phyloP scores from a whole-genome alignment of 1,139 yeast genomes.

The Cylindricascospora bacillispora region DNA sequence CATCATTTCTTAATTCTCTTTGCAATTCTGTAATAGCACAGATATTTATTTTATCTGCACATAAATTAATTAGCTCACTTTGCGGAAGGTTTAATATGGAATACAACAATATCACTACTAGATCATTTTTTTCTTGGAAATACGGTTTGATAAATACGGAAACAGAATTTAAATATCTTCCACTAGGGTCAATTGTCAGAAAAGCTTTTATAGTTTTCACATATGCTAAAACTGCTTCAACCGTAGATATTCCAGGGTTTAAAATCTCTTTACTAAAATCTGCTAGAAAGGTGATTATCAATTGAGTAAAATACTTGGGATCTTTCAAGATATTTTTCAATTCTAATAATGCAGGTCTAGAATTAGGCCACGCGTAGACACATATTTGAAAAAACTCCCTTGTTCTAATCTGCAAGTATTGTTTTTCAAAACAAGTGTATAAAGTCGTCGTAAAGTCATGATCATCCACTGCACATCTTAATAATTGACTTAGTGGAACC shows the following conservation, averaged over 20 bases:
- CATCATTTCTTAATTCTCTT: conserved; percentile 4
- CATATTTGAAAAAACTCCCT: conserved; percentile 51
- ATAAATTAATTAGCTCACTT: conserved; percentile 10
- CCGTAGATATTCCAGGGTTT: conserved; percentile 77
- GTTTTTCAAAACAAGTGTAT: conserved; percentile 17
- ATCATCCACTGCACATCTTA: conserved; percentile 17
- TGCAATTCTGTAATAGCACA: conserved; percentile 3
- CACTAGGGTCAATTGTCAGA: conserved; percentile 71
- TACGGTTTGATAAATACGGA: conserved; percentile 23
- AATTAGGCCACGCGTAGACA: conserved; percentile 44
- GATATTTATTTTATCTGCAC: conserved; percentile 25
- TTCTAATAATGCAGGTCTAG: conserved; percentile 51
- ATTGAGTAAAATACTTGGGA: conserved; percentile 16
- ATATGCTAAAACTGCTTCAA: conserved; percentile 57
- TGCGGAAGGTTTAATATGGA: conserved; percentile 48
- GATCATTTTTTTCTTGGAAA: conserved; percentile 61
- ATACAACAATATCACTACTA: conserved; percentile 54
- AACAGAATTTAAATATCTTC: conserved; percentile 32
- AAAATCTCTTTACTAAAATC: conserved; percentile 41
- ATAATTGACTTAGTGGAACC: conserved; percentile 13
- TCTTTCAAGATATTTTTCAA: conserved; percentile 34
- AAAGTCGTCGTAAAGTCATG: conserved; percentile 26
- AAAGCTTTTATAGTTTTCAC: conserved; percentile 64
- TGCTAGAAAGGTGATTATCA: conserved; percentile 37
- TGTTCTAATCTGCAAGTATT: conserved; percentile 34